Evolutionary conservation across 768 basidiomycete genomes (phyloP), one percentile per base, ranked within the genome.

Genomic region (Podaxis rugospora): DNA sequence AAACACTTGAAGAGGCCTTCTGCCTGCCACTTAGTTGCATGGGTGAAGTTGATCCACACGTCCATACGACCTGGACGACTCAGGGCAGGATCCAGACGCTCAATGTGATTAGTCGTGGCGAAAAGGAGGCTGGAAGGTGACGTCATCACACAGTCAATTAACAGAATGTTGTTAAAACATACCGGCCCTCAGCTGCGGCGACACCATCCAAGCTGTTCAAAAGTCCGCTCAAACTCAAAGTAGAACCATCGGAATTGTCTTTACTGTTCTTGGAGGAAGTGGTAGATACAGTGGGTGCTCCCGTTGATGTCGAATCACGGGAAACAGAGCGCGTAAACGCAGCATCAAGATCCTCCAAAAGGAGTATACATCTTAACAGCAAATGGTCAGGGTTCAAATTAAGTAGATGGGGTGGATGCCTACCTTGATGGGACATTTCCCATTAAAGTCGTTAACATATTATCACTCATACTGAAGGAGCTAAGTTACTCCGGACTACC

Each of bases 1-100:
- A 94, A 94, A 72, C 90, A 92, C 71, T 92, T 92, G 85, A 93
- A 94, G 70, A 94, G 91, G 55, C 90, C 92, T 73, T 93, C 92
- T 13, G 92, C 92, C 69, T 94, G 92, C 90, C 90, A 93, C 72
- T 92, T 93, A 6, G 90, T 92, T 4, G 92, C 92, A 68, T 94
- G 88, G 55, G 89, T 88, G 74, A 94, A 94, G 76, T 93, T 92
- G 42, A 95, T 82, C 92, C 92, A 93, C 14, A 95, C 88, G 67
- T 93, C 93, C 90, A 93, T 92, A 50, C 91, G 89, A 61, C 94
- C 94, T 28, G 93, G 90, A 21, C 92, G 84, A 71, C 86, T 90
- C 37, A 95, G 81, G 3, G 93, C 92, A 52, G 89, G 93, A 72
- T 97, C 94, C 36, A 97, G 82, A 50, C 92, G 88, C 69, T 96